Evolutionary conservation across 108 stramenopile species (phyloP), one percentile per base, ranked within the genome.

Genomic region (Cyclotella cryptica): DNA sequence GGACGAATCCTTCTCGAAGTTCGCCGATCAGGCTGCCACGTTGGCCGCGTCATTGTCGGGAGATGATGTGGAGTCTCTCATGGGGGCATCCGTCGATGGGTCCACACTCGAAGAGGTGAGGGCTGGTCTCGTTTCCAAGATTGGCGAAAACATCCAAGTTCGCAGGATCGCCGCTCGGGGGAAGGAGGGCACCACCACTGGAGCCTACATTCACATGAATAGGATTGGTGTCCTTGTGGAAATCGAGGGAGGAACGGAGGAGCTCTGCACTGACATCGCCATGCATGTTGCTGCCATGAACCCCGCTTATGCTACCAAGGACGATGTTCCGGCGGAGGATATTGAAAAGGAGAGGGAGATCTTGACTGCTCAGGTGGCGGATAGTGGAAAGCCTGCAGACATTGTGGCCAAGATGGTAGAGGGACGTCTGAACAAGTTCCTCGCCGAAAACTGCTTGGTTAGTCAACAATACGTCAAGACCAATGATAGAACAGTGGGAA

Each of bases 231-330:
- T 89, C 71, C 87, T 87, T 35, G 79, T 91, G 30, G 90, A 91
- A 39, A 81, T 87, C 41, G 52, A 86, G 27, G 88, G 86, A 41
- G 90, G 90, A 55, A 89, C 82, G 21, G 67, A 78, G 27, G 75
- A 79, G 43, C 69, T 86, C 13, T 77, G 89, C 24, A 84, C 73
- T 18, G 89, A 92, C 55, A 62, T 90, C 65, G 88, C 86, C 82
- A 92, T 95, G 91, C 91, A 95, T 66, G 85, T 94, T 44, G 87
- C 88, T n/a, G 93, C 91, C 43, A 88, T 89, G 88, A 89, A 87
- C 57, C 92, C 94, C 41, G 75, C 84, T 12, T 92, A 88, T 61
- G 89, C 88, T 55, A 83, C 86, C 55, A 80, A 85, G 53, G 91
- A 92, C 6, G 90, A 89, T 69, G 91, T 93, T 30, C 90, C 90